phyloP scores from a whole-genome alignment of 208 protist species.

The Sergeia podlipaevii region DNA sequence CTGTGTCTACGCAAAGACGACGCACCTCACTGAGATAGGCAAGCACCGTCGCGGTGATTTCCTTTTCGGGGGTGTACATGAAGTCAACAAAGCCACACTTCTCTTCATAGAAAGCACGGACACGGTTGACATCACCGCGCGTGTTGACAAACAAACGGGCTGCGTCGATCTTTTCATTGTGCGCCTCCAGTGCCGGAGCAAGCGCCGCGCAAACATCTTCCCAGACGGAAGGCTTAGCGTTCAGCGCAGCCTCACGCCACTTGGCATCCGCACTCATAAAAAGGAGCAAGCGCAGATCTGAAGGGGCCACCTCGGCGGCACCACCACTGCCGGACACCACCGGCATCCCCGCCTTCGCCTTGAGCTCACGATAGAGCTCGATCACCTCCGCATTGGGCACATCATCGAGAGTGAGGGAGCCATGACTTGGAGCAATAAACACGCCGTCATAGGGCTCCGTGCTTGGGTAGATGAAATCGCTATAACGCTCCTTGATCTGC shows the following conservation, averaged over 20 bases:
- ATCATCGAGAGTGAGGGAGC: conserved; percentile 64
- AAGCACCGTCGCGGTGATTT: conserved; percentile 76
- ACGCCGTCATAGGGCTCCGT: conserved; percentile 50
- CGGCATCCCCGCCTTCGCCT: conserved; percentile 34
- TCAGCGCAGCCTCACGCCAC: conserved; percentile 29
- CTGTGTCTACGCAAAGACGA: conserved; percentile 59
- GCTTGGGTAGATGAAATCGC: conserved; percentile 81
- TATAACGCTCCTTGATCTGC: conserved; percentile 83
- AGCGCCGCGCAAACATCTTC: conserved; percentile 52
- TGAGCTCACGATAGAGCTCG: conserved; percentile 51
- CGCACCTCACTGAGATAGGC: conserved; percentile 74
- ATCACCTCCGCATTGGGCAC: conserved; percentile 44
- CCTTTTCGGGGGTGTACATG: conserved; percentile 83
- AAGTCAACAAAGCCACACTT: conserved; percentile 90
- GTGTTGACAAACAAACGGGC: conserved; percentile 78
- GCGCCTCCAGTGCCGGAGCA: conserved; percentile 27
- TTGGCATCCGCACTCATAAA: conserved; percentile 59
- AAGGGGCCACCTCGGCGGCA: conserved; percentile 34
- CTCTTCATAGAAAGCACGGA: conserved; percentile 83
- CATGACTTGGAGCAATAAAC: conserved; percentile 67
- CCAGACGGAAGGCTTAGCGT: conserved; percentile 40
- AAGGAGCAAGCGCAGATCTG: conserved; percentile 72
- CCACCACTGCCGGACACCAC: conserved; percentile 30
- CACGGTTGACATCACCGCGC: conserved; percentile 58
- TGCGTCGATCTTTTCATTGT: conserved; percentile 80